phyloP scores from a whole-genome alignment of 257 asterid genomes.

The Gentiana straminea region DNA sequence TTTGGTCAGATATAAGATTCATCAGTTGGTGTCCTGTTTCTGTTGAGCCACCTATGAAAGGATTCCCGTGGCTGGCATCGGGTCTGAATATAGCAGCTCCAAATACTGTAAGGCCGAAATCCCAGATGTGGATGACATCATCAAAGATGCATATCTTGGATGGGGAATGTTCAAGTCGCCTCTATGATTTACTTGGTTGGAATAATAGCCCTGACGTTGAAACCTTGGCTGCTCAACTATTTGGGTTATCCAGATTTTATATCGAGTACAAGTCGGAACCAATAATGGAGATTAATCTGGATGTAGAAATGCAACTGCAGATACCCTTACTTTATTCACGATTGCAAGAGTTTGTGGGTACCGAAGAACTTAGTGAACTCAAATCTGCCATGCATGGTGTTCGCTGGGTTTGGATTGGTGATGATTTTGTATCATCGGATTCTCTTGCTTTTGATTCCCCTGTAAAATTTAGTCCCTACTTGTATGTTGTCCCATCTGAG shows the following conservation, averaged over 20 bases:
- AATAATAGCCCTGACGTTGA: slow-evolving; percentile 38
- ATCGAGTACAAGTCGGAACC: slow-evolving; percentile 30
- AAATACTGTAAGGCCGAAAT: slow-evolving; percentile 51
- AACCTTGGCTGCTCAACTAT: slow-evolving; percentile 55
- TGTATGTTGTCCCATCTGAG: slow-evolving; percentile 93
- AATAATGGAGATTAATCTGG: slow-evolving; percentile 14
- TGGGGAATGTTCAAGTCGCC: slow-evolving; percentile 61
- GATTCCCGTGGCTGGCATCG: slow-evolving; percentile 71
- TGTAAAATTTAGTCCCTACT: slow-evolving; percentile 84
- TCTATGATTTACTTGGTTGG: slow-evolving; percentile 81
- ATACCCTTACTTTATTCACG: slow-evolving; percentile 59
- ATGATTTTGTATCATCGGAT: slow-evolving; percentile 71
- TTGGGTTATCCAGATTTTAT: slow-evolving; percentile 56
- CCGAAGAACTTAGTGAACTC: slow-evolving; percentile 38
- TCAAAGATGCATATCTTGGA: slow-evolving; percentile 61
- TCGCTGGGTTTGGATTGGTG: slow-evolving; percentile 97
- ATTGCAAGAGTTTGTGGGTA: slow-evolving; percentile 53
- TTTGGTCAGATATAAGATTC: slow-evolving; percentile 58
- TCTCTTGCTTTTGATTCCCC: slow-evolving; percentile 97
- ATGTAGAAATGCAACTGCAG: slow-evolving; percentile 55
- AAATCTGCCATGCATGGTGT: slow-evolving; percentile 49
- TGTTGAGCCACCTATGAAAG: slow-evolving; percentile 53
- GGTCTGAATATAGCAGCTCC: slow-evolving; percentile 54
- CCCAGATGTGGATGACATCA: slow-evolving; percentile 90
- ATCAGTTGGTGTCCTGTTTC: slow-evolving; percentile 89